These are phyloP conservation scores for Ettlia oleoabundans DNA, from an alignment of 139 green algal genomes.

Conservation along the genomic window DNA sequence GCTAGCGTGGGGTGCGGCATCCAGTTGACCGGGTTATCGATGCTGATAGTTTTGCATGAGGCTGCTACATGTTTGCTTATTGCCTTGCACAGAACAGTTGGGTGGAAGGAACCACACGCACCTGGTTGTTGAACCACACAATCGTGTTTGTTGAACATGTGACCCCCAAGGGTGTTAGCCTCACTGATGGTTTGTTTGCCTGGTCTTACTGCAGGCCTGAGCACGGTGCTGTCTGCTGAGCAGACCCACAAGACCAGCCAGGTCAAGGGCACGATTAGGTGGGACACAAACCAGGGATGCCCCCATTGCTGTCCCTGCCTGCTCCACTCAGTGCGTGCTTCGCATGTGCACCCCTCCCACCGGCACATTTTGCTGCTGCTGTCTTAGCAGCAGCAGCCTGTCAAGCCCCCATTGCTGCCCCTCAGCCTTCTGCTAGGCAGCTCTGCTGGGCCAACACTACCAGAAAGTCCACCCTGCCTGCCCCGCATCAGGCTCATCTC, in stretches of 20 bases:
- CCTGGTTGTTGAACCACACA: neutral
- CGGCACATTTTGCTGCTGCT: neutral
- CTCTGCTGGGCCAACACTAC: too few relatives aligned
- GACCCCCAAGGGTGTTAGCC: neutral
- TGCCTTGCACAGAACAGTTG: too few relatives aligned
- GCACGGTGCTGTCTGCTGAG: neutral
- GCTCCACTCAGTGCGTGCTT: neutral
- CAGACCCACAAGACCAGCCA: constrained; percentile 30
- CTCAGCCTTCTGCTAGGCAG: too few relatives aligned
- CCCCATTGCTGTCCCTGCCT: neutral
- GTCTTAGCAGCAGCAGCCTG: neutral
- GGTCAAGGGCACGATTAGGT: constrained; percentile 32
- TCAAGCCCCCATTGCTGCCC: neutral
- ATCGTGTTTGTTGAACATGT: neutral
- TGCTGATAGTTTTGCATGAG: too few relatives aligned
- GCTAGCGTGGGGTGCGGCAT: neutral
- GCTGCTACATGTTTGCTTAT: too few relatives aligned
- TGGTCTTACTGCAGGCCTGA: constrained; percentile 24
- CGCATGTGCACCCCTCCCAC: too few relatives aligned
- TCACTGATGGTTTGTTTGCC: neutral
- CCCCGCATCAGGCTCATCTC: neutral
- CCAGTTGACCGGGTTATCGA: too few relatives aligned
- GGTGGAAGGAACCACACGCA: too few relatives aligned
- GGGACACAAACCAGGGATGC: too few relatives aligned
- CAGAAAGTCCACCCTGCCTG: too few relatives aligned